Evolutionary conservation across 805 yeast genomes (phyloP), one percentile per base, ranked within the genome.

Genomic region (Grigorovia humatica): DNA sequence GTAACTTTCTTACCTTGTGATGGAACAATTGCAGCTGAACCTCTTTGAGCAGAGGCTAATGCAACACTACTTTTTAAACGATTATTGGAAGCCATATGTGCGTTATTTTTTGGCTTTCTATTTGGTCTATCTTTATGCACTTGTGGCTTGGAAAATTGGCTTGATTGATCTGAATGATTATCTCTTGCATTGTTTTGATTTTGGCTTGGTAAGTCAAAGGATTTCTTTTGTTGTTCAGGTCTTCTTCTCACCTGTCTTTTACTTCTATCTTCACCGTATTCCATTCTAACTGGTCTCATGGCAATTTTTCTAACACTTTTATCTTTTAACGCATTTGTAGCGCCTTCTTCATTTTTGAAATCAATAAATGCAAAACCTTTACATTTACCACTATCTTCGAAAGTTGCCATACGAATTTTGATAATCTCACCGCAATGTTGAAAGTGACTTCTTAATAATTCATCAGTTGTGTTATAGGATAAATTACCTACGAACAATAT

Each of bases 291-390:
- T 1, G 82, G 81, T 68, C 96, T 75, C 56, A 87, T 83, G 54
- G 87, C 79, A 53, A 88, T 71, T 56, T 74, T 79, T 61, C 78
- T 78, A 58, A 86, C 81, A 38, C 76, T 60, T 66, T 80, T 83
- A 56, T 88, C 91, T 58, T 78, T 80, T 55, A 93, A 72, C 1
- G 97, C 98, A 41, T 74, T 74, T 0, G 93, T 85, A 32, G 96
- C 90, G 9, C 93, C 90, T 42, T 78, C 81, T 56, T 84, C 87
- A 57, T 82, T 83, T 55, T 74, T 78, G 70, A 90, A 91, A 67
- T 91, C 98, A 40, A 91, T 72, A 63, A 93, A 91, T 1, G 96
- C 89, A 72, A 91, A 91, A 1, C 98, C 98, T 68, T 93, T 93
- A 74, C 98, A 91, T 65, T 90, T 91, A 1, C 97, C 98, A 48